These are phyloP conservation scores for Suillus luteus DNA, from an alignment of 768 basidiomycete genomes.

Conservation along the genomic window DNA sequence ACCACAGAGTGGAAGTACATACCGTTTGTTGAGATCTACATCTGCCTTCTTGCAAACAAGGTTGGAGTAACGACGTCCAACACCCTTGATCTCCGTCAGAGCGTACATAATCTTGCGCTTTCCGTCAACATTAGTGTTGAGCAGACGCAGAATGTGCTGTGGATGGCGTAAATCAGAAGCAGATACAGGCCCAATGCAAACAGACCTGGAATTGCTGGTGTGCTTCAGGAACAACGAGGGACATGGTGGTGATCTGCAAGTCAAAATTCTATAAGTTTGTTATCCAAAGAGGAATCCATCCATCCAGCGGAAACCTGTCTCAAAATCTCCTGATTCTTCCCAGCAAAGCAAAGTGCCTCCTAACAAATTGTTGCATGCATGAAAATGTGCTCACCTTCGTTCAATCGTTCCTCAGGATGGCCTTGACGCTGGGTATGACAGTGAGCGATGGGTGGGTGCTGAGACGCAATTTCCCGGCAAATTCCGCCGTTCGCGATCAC, in stretches of 20 bases:
- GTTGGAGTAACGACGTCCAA: constrained; percentile 98
- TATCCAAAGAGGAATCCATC: background rate
- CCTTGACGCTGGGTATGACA: constrained; percentile 19
- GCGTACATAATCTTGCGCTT: constrained; percentile 99
- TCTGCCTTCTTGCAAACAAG: constrained; percentile 99
- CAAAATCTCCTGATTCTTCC: constrained; percentile 1
- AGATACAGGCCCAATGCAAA: constrained; percentile 5
- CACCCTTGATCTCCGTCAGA: constrained; percentile 99
- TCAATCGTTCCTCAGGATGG: constrained; percentile 21
- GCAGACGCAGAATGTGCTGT: constrained; percentile 97
- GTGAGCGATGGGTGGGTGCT: constrained; percentile 10
- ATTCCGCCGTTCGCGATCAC: constrained; percentile 27
- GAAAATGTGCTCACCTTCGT: constrained; percentile 30
- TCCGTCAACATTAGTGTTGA: constrained; percentile 99
- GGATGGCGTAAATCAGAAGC: constrained; percentile 5
- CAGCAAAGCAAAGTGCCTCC: background rate
- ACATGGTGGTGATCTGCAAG: constrained; percentile 57
- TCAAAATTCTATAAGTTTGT: background rate
- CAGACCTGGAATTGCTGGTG: constrained; percentile 94
- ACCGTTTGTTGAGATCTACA: constrained; percentile 99
- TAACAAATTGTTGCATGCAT: background rate
- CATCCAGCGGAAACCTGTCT: constrained; percentile 24
- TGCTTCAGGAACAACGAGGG: constrained; percentile 94
- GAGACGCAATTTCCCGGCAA: constrained; percentile 25
- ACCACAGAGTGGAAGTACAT: constrained; percentile 30